Evolutionary conservation across 2,329 filamentous ascomycete species (phyloP).

Genomic region (Bretziella fagacearum): DNA sequence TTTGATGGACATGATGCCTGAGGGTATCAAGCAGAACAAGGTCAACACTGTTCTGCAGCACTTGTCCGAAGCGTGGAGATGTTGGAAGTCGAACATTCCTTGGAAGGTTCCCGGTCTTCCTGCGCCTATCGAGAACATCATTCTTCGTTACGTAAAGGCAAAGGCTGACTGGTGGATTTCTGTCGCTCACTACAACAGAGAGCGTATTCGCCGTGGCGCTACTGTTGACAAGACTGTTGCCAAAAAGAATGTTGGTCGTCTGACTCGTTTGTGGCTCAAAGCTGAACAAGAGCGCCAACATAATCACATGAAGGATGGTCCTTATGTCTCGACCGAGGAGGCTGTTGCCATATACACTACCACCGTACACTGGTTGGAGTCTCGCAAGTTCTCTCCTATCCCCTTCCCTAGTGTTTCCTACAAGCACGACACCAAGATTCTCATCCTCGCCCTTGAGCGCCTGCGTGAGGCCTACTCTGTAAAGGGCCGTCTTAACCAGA

Average conservation of each 20-base stretch:
- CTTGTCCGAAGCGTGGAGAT: constrained; percentile 94
- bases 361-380: constrained; percentile 96
- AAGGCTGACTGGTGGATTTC: constrained; percentile 99
- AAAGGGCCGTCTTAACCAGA: constrained; percentile 92
- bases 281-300: constrained; percentile 96
- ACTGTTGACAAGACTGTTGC: constrained; percentile 98
- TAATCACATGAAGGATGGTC: constrained; percentile 98
- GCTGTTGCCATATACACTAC: constrained; percentile 98
- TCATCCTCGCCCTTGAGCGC: constrained; percentile 86
- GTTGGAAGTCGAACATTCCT: constrained; percentile 99
- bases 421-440: constrained; percentile 98
- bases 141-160: constrained; percentile 93
- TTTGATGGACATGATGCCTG: constrained; percentile 99
- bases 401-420: constrained; percentile 98
- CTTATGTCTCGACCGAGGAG: constrained; percentile 95
- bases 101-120: constrained; percentile 97
- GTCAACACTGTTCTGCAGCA: constrained; percentile 96
- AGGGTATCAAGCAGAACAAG: constrained; percentile 98
- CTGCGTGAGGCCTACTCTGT: constrained; percentile 93
- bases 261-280: constrained; percentile 93
- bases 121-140: constrained; percentile 96
- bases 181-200: constrained; percentile 95
- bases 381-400: constrained; percentile 94
- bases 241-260: constrained; percentile 92
- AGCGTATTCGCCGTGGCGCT: constrained; percentile 86